A percentile compares a stretch with the other conserved stretches of the same genome.
Evolutionary conservation across 805 yeast species (phyloP).

Genomic region (Lipomyces orientalis): DNA sequence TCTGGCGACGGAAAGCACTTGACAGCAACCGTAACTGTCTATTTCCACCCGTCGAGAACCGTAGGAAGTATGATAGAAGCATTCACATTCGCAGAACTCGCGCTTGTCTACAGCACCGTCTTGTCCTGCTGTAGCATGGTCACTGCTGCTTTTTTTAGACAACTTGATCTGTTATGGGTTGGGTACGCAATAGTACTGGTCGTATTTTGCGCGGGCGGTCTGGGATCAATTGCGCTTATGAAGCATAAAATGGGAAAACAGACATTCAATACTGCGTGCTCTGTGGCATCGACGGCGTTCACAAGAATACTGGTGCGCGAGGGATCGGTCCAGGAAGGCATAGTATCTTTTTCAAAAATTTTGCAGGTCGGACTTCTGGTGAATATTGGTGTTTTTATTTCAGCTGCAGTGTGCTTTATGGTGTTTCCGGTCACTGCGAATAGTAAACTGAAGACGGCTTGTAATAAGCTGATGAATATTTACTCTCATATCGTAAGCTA

Average conservation of each 20-base stretch:
- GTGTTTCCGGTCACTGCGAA: conserved; percentile 70
- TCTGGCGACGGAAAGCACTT: conserved; percentile 76
- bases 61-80: conserved; percentile 83
- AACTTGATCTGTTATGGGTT: conserved; percentile 48
- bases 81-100: conserved; percentile 60
- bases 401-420: conserved; percentile 65
- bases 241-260: conserved; percentile 70
- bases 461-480: conserved; percentile 51
- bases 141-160: conserved; percentile 55
- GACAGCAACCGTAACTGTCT: conserved; percentile 81
- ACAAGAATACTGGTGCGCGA: conserved; percentile 76
- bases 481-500: conserved; percentile 53
- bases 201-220: conserved; percentile 55
- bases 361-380: conserved; percentile 63
- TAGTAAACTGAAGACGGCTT: conserved; percentile 50
- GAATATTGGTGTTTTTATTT: conserved; percentile 61
- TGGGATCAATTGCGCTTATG: conserved; percentile 71
- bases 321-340: conserved; percentile 65
- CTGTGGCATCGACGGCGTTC: conserved; percentile 72
- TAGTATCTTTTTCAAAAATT: conserved; percentile 61
- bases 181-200: conserved; percentile 57
- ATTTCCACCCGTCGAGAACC: conserved; percentile 81
- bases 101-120: conserved; percentile 59
- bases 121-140: conserved; percentile 60
- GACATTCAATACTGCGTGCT: conserved; percentile 81